Evolutionary conservation across 2,329 filamentous ascomycete genomes (phyloP), one percentile per base, ranked within the genome.

Genomic region (Alternaria arborescens): DNA sequence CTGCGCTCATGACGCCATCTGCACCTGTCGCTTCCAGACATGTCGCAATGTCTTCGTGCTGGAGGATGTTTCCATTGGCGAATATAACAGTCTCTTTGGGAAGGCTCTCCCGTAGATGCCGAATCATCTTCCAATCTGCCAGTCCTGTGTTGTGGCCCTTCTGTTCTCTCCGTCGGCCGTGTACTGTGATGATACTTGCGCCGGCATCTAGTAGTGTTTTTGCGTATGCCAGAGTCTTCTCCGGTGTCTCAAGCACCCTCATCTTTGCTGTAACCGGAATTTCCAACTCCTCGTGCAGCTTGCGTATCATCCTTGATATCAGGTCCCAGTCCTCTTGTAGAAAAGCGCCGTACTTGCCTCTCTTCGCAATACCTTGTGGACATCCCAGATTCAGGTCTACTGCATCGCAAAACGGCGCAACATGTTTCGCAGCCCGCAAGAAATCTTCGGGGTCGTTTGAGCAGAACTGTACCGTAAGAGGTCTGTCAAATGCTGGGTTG

Each of bases 211-310:
- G 80, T 1, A 98, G 91, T 79, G 92, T 97, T 71, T 89, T 88
- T 12, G 95, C 95, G 78, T 99, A 99, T 44, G 89, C 89, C 65
- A 99, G 81, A 0, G 94, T 97, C 76, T 90, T 88, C 80, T 97
- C 94, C 64, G 86, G 90, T 0, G 91, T 94, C 41, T 97, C 94
- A 5, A 97, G 84, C 20, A 98, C 89, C 8, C 95, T 87, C 71
- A 99, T 97, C 81, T 99, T 99, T 26, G 94, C 95, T 2, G 95
- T 98, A 14, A 99, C 89, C 0, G 95, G 95, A 0, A 99, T 82
- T 3, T 89, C 81, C 3, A 99, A 84, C 57, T 93, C 86, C 41
- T 86, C 85, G 75, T 97, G 92, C 46, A 98, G 82, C n/a, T 83
- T 92, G 70, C 90, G 89, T 73, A 99, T 92, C 74, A 99, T 83